Evolutionary conservation across 2,329 filamentous ascomycete genomes (phyloP), one percentile per base, ranked within the genome.

Genomic region (Pseudocercospora eumusae): DNA sequence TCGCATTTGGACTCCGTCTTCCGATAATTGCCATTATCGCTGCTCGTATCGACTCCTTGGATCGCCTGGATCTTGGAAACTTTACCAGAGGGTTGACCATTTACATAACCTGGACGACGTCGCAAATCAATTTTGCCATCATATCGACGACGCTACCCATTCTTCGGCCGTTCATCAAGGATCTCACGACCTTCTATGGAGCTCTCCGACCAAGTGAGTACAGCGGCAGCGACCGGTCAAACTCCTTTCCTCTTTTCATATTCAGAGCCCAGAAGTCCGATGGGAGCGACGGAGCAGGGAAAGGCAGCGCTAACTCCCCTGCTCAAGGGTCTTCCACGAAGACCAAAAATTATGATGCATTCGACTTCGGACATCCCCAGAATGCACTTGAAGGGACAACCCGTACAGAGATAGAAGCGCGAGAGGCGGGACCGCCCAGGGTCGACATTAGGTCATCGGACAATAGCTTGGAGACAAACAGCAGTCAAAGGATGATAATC

Each of bases 71-170:
- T 15, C 31, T 59, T 13, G 10, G 53, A 18, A 44, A 66, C 47
- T 59, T 64, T 42, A 56, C 64, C 6, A 28, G 61, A 9, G 33
- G 25, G n/a, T 28, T 54, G 21, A 62, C 55, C 23, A 52, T 66
- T 8, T 66, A 64, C 44, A 45, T 64, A 20, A 60, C 63, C 33
- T 64, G 62, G 64, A 66, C 62, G 1, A 59, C 61, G 8, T 61
- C 62, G 36, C 55, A 66, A 56, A 62, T 66, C 59, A 64, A 67
- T 31, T 67, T 62, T 47, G 61, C 63, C 0, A 53, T 67, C 20
- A 58, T 65, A 23, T 65, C 63, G 1, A 62, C 60, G 1, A 65
- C 60, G 6, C 45, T 62, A 13, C 53, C 63, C 1, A 59, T 62
- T 11, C 53, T 65, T 6, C 60, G 60, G 8, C 63, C 60, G 1